These are phyloP conservation scores for Macrophomina phaseolina DNA, from an alignment of 2,329 filamentous ascomycete species.

Conservation along the genomic window DNA sequence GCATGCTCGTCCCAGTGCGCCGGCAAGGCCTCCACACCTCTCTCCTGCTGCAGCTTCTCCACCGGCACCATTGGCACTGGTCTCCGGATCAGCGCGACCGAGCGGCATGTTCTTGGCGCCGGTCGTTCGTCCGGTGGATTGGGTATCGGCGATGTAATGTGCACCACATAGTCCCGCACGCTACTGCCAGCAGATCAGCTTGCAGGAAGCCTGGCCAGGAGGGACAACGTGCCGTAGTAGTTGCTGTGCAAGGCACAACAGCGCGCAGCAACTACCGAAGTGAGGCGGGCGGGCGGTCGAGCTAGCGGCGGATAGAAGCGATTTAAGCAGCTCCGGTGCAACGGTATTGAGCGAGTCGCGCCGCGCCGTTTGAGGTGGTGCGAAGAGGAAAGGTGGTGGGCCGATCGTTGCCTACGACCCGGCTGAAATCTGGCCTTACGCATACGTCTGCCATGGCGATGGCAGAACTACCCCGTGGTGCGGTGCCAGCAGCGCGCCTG, in stretches of 20 bases:
- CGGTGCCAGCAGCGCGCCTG: slow-evolving; percentile 17
- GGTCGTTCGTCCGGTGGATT: slow-evolving; percentile 16
- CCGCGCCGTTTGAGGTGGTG: slow-evolving; percentile 22
- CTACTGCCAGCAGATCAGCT: not conserved
- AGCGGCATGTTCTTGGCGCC: slow-evolving; percentile 13
- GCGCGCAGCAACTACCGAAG: slow-evolving; percentile 19
- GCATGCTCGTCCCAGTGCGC: not conserved
- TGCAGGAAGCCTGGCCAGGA: not conserved
- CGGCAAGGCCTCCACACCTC: slow-evolving; percentile 14
- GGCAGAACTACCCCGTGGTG: not conserved
- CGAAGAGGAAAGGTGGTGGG: slow-evolving; percentile 14
- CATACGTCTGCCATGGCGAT: not conserved
- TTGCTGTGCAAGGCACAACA: not conserved
- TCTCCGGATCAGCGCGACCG: slow-evolving; percentile 24
- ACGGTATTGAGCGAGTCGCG: slow-evolving; percentile 17
- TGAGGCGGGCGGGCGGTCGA: slow-evolving; percentile 22
- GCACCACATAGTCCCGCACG: not conserved
- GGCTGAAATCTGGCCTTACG: slow-evolving; percentile 4
- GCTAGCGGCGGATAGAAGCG: slow-evolving; percentile 24
- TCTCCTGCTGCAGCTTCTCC: slow-evolving; percentile 8
- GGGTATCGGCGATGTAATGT: not conserved
- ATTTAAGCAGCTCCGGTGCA: slow-evolving; percentile 4
- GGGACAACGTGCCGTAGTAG: not conserved
- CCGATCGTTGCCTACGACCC: slow-evolving; percentile 16
- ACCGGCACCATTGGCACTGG: slow-evolving; percentile 16